Evolutionary conservation across 108 stramenopile genomes (phyloP).

Genomic region (Fragilaria radians): DNA sequence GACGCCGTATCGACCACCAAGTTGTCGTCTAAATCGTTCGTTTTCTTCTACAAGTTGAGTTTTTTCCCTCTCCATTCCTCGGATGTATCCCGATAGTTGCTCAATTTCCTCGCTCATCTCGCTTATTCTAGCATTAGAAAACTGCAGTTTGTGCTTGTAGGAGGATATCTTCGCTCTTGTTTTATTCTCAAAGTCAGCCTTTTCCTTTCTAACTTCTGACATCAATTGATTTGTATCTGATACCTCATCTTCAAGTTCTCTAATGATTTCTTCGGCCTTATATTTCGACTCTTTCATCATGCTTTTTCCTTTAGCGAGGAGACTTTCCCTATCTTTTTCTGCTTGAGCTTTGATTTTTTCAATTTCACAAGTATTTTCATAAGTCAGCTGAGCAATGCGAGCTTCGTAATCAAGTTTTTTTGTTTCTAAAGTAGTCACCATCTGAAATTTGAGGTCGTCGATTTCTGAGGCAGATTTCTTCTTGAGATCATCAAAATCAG

Average conservation of each 20-base stretch:
- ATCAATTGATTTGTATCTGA: conserved; percentile 30
- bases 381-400: conserved; percentile 5
- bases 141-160: conserved; percentile 54
- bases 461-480: not conserved
- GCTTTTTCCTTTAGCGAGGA: conserved; percentile 41
- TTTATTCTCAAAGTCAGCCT: conserved; percentile 34
- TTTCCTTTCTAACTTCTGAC: conserved; percentile 25
- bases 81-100: conserved; percentile 44
- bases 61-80: conserved; percentile 49
- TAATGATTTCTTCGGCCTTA: conserved; percentile 39
- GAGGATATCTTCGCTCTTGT: conserved; percentile 44
- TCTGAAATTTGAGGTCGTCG: conserved; percentile 16
- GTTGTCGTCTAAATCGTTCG: conserved; percentile 78
- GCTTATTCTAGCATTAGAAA: conserved; percentile 31
- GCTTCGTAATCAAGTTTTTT: not conserved
- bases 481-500: conserved; percentile 15
- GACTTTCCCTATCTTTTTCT: conserved; percentile 28
- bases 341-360: conserved; percentile 9
- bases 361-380: conserved; percentile 15
- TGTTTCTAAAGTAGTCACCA: conserved; percentile 4
- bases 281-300: conserved; percentile 51
- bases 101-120: conserved; percentile 36
- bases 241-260: conserved; percentile 33
- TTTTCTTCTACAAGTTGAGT: conserved; percentile 58
- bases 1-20: conserved; percentile 61